Evolutionary conservation across 345 rosid genomes (phyloP).

Genomic region (Citrus hindsii): DNA sequence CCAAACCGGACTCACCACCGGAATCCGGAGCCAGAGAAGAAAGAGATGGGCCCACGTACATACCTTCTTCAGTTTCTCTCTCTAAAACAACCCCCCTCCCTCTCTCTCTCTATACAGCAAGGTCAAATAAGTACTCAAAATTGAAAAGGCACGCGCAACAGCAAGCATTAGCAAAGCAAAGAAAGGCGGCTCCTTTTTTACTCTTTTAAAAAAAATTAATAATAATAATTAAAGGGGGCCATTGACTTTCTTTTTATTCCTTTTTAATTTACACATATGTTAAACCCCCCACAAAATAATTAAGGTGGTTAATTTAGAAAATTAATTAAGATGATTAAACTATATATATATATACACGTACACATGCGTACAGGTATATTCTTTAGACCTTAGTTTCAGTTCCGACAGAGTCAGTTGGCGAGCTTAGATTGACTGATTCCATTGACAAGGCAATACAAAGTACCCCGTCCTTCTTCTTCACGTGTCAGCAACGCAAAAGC

Average conservation of each 20-base stretch:
- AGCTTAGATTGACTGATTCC: neutral
- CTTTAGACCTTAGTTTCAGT: too few relatives aligned
- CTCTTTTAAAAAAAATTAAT: too few relatives aligned
- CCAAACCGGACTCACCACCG: slow-evolving; percentile 32
- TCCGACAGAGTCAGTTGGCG: neutral
- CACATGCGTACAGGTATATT: neutral
- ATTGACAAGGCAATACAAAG: neutral
- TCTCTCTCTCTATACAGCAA: neutral
- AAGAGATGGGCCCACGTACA: slow-evolving; percentile 38
- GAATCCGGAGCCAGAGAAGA: slow-evolving; percentile 24
- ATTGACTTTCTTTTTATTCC: neutral
- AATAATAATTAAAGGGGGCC: neutral
- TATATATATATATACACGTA: too few relatives aligned
- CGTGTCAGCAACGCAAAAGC: neutral
- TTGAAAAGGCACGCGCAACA: neutral
- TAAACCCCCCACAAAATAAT: neutral
- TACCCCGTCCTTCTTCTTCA: neutral
- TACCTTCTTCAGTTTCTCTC: slow-evolving; percentile 7
- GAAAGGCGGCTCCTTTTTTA: slow-evolving; percentile 14
- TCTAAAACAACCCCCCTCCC: neutral
- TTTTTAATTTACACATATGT: neutral
- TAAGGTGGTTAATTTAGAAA: too few relatives aligned
- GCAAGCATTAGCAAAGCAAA: neutral
- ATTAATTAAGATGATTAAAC: too few relatives aligned
- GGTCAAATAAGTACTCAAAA: slow-evolving; percentile 4